Evolutionary conservation across 1,284 basidiomycete genomes (phyloP).

Genomic region (Athelia sp.): DNA sequence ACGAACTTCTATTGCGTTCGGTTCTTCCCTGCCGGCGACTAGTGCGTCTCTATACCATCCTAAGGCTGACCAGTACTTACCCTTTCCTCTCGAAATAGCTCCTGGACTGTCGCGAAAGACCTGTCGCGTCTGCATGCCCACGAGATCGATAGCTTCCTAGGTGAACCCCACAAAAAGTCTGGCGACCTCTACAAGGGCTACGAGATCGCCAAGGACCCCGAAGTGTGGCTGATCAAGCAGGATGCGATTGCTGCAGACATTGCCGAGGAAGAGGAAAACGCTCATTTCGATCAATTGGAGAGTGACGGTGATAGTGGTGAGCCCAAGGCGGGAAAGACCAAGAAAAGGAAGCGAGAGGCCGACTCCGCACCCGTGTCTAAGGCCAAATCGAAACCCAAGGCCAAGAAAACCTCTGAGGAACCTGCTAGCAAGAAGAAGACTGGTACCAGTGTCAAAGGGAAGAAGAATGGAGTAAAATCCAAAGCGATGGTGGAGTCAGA

Average conservation of each 20-base stretch:
- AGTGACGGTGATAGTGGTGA: slow-evolving; percentile 44
- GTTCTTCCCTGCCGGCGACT: slow-evolving; percentile 91
- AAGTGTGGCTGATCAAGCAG: slow-evolving; percentile 52
- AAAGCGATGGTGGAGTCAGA: slow-evolving; percentile 71
- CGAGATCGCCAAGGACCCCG: slow-evolving; percentile 78
- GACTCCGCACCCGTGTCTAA: slow-evolving; percentile 34
- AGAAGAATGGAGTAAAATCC: slow-evolving; percentile 58
- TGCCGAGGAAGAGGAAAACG: slow-evolving; percentile 56
- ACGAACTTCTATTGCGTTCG: slow-evolving; percentile 71
- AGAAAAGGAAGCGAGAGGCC: slow-evolving; percentile 58
- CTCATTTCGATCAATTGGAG: slow-evolving; percentile 64
- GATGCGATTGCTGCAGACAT: background rate
- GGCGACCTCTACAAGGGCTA: slow-evolving; percentile 80
- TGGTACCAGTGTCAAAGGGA: slow-evolving; percentile 30
- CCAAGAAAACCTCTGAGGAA: slow-evolving; percentile 28
- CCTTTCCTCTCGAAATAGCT: slow-evolving; percentile 39
- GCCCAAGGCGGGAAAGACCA: slow-evolving; percentile 49
- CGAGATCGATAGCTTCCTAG: slow-evolving; percentile 84
- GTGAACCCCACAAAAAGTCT: slow-evolving; percentile 68
- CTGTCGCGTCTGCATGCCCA: slow-evolving; percentile 74
- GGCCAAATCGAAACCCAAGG: slow-evolving; percentile 30
- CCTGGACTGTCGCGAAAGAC: slow-evolving; percentile 84
- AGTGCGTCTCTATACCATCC: slow-evolving; percentile 51
- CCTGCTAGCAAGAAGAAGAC: slow-evolving; percentile 32
- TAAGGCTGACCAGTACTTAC: slow-evolving; percentile 1